A percentile compares a stretch with the other conserved stretches of the same genome.
Evolutionary conservation across 345 rosid genomes (phyloP).

Genomic region (Brassica napus): Da-Ae NC_063452.1:61139501-61140000

Average conservation of each 20-base stretch:
- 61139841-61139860: background rate
- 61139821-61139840: background rate
- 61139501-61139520: conserved; percentile 15
- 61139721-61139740: background rate
- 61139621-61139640: conserved; percentile 27
- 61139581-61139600: conserved; percentile 16
- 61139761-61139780: background rate
- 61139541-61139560: conserved; percentile 35
- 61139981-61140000: conserved; percentile 26
- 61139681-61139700: conserved; percentile 2
- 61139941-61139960: background rate
- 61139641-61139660: background rate
- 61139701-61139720: background rate
- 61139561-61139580: conserved; percentile 22
- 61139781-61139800: background rate
- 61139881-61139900: background rate
- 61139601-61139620: background rate
- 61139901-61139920: background rate
- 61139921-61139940: background rate
- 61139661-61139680: background rate
- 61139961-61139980: background rate
- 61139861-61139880: background rate
- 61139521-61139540: conserved; percentile 9
- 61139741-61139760: no score
- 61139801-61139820: background rate